Base-by-base conservation (phyloP, 2,329 filamentous ascomycete genomes). In the Cryoendolithus antarcticus region DNA sequence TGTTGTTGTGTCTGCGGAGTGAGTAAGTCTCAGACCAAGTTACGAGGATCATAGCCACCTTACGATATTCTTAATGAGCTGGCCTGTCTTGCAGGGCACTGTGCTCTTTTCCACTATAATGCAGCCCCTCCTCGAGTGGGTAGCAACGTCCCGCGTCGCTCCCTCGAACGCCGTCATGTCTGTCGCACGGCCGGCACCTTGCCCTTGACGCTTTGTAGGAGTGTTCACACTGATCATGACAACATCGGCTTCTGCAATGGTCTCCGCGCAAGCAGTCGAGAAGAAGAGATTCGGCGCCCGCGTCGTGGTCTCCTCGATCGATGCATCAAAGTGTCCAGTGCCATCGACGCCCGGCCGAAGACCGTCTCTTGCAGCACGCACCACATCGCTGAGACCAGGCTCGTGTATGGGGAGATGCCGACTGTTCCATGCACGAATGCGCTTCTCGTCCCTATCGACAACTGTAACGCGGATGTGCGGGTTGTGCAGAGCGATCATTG, bases 71-170 rank as follows among this genome's bases (percentile, higher is more conserved):
- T 72, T 70, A 28, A 86, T 75, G 12, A 77, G 69, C 49, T 83
- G 71, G 2, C 80, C 79, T 4, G 82, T 86, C 45, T 77, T 69
- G 57, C 80, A 84, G 2, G 82, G 82, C 24, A 88, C 82, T 0
- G 82, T 88, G 43, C 77, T 82, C 65, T 88, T 88, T 63, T 86
- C 82, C 15, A 88, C 82, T 36, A 88, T 74, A 35, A 86, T 82
- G 33, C 77, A 73, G 30, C 76, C 77, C 6, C 71, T 63, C 30
- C 70, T 74, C 4, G 81, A 78, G 47, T 77, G 65, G 46, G 71
- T 64, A 8, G 80, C 82, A 28, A 86, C 75, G 37, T 75, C 74
- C 35, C 71, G 69, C 2, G 74, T 75, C 4, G 80, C 81, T 10
- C 73, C 74, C 57, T 86, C 81, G 30, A 86, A 72, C 3, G 75